A percentile compares a stretch with the other conserved stretches of the same genome.
Conservation (phyloP, 129 eudicot genomes). For the Helichrysum umbraculigerum region DNA sequence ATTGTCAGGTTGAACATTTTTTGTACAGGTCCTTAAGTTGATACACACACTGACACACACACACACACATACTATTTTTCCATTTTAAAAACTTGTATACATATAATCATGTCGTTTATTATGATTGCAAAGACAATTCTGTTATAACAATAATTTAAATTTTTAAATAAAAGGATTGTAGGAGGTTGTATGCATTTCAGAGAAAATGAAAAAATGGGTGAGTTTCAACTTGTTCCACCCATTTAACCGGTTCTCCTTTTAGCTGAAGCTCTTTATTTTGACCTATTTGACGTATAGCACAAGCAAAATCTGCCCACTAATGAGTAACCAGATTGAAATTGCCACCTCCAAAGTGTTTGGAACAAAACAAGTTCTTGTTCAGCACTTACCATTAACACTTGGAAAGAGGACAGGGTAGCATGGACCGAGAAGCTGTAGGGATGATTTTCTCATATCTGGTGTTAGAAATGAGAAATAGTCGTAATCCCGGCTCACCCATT, state of each 20-base stretch:
- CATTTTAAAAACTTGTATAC: background rate
- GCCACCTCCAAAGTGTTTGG: background rate
- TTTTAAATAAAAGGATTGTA: too few relatives aligned
- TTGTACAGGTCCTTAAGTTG: background rate
- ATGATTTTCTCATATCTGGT: slow-evolving; percentile 79
- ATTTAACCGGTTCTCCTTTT: background rate
- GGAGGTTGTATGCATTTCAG: too few relatives aligned
- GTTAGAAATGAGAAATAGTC: slow-evolving; percentile 84
- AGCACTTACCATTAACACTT: slow-evolving; percentile 77
- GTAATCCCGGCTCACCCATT: slow-evolving; percentile 81
- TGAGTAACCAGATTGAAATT: background rate
- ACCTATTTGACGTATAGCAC: background rate
- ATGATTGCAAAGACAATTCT: background rate
- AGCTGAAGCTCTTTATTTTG: background rate
- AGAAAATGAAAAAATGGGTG: background rate
- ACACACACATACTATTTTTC: background rate
- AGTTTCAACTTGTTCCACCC: background rate
- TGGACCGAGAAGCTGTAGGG: slow-evolving; percentile 96
- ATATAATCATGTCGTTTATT: background rate
- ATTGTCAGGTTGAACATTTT: background rate
- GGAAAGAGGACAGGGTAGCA: slow-evolving; percentile 98
- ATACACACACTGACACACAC: too few relatives aligned
- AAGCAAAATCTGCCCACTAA: too few relatives aligned
- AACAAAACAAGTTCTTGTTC: background rate
- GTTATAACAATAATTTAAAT: too few relatives aligned